These are phyloP conservation scores for Rhizopogon roseolus DNA, from an alignment of 768 basidiomycete species.

Conservation along the genomic window DNA sequence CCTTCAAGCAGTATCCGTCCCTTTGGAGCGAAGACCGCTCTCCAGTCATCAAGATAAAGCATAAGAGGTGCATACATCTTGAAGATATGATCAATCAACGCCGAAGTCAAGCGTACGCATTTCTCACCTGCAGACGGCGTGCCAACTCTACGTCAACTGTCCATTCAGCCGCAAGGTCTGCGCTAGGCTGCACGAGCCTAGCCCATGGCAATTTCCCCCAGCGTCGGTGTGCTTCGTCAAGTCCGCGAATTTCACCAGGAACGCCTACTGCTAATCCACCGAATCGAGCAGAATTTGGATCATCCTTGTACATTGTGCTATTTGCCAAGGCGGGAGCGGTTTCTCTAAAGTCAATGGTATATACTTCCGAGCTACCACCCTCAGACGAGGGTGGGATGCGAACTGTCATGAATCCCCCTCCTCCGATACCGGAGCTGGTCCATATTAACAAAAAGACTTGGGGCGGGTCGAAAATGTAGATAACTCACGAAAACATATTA, in stretches of 20 bases:
- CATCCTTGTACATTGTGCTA: conserved; percentile 66
- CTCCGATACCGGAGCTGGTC: conserved; percentile 75
- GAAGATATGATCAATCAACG: conserved; percentile 2
- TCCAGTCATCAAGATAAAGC: conserved; percentile 70
- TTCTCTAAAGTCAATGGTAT: conserved; percentile 85
- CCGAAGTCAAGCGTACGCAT: neutral
- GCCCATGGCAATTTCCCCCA: conserved; percentile 86
- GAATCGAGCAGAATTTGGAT: conserved; percentile 47
- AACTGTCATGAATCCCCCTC: conserved; percentile 83
- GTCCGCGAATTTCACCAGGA: conserved; percentile 86
- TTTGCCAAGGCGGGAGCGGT: conserved; percentile 72
- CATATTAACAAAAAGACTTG: conserved; percentile 4
- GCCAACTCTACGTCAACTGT: conserved; percentile 73
- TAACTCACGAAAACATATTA: conserved; percentile 83
- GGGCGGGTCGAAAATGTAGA: conserved; percentile 2
- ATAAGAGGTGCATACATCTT: conserved; percentile 52
- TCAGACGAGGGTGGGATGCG: conserved; percentile 56
- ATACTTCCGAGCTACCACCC: conserved; percentile 51
- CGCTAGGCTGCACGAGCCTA: conserved; percentile 68
- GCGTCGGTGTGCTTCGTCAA: conserved; percentile 75
- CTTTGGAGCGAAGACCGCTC: conserved; percentile 73
- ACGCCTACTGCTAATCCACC: conserved; percentile 89
- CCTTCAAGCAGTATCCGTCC: conserved; percentile 72
- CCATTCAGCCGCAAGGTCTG: conserved; percentile 76
- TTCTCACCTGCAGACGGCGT: conserved; percentile 60